These are phyloP conservation scores for Mycena maculata DNA, from an alignment of 768 basidiomycete species.

Conservation along the genomic window DNA sequence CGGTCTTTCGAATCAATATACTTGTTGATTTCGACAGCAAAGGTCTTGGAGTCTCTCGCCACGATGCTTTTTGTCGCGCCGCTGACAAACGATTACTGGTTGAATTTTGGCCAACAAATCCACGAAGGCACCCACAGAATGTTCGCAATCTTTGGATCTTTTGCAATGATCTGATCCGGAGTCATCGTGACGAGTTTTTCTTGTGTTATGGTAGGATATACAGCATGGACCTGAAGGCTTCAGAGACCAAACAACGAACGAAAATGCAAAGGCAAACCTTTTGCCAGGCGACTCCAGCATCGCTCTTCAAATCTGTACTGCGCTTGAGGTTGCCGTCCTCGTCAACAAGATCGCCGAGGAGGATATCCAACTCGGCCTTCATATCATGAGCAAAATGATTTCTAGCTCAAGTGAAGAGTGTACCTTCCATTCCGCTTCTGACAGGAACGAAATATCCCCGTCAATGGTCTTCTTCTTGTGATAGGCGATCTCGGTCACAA, in stretches of 20 bases:
- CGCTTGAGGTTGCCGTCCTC: slow-evolving; percentile 67
- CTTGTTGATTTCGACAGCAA: slow-evolving; percentile 66
- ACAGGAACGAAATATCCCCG: slow-evolving; percentile 69
- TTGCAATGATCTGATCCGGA: slow-evolving; percentile 61
- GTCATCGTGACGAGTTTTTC: slow-evolving; percentile 62
- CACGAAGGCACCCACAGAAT: slow-evolving; percentile 46
- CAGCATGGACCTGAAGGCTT: slow-evolving; percentile 63
- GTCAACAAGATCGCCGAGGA: slow-evolving; percentile 68
- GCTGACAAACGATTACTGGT: slow-evolving; percentile 12
- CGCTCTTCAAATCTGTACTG: slow-evolving; percentile 64
- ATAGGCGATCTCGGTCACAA: slow-evolving; percentile 71
- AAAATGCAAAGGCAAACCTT: slow-evolving; percentile 52
- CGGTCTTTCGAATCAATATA: slow-evolving; percentile 77
- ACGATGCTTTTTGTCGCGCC: slow-evolving; percentile 65
- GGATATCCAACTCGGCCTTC: slow-evolving; percentile 57
- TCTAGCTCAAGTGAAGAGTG: neutral
- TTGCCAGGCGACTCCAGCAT: slow-evolving; percentile 71
- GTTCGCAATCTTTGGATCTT: slow-evolving; percentile 48
- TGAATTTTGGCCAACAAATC: neutral
- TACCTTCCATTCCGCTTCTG: slow-evolving; percentile 65
- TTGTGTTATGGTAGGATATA: slow-evolving; percentile 64
- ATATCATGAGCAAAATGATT: neutral
- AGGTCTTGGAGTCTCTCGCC: slow-evolving; percentile 62
- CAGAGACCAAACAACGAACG: neutral
- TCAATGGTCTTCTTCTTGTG: slow-evolving; percentile 67